Evolutionary conservation across 129 eudicot genomes (phyloP).

Genomic region (Gnaphalium uliginosum): DNA sequence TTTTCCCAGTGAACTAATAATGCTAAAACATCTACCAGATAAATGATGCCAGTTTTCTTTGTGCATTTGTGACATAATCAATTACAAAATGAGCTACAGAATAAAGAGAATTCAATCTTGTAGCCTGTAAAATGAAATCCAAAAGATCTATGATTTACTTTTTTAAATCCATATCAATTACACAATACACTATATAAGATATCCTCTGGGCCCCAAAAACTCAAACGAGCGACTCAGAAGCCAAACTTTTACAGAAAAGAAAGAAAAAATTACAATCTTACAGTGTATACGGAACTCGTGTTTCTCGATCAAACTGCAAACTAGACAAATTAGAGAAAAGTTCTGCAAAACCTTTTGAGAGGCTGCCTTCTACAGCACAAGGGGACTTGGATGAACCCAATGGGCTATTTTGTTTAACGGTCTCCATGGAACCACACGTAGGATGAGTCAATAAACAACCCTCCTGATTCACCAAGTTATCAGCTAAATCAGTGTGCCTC

Average conservation of each 20-base stretch:
- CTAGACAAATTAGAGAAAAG: slow-evolving; percentile 57
- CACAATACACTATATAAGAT: not conserved
- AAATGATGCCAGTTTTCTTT: not conserved
- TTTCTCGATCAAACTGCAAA: slow-evolving; percentile 55
- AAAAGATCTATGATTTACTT: not conserved
- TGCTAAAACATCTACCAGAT: not conserved
- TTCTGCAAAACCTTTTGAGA: slow-evolving; percentile 85
- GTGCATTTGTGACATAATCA: not conserved
- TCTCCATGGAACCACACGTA: slow-evolving; percentile 37
- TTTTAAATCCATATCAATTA: not conserved
- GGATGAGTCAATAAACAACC: slow-evolving; percentile 7
- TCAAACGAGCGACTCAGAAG: not conserved
- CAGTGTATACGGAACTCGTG: slow-evolving; percentile 48
- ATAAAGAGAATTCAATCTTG: not conserved
- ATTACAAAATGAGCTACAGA: not conserved
- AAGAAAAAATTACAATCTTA: slow-evolving; percentile 8
- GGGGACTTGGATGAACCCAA: slow-evolving; percentile 24
- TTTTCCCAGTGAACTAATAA: not conserved
- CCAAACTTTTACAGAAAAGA: not conserved
- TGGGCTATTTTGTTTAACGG: slow-evolving; percentile 27
- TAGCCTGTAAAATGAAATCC: not conserved
- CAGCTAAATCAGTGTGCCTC: slow-evolving; percentile 27
- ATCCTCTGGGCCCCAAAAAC: not conserved
- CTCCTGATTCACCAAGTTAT: not conserved
- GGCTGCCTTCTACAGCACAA: slow-evolving; percentile 87